Evolutionary conservation across 2,329 filamentous ascomycete species (phyloP).

Genomic region (Penicillium rolfsii): DNA sequence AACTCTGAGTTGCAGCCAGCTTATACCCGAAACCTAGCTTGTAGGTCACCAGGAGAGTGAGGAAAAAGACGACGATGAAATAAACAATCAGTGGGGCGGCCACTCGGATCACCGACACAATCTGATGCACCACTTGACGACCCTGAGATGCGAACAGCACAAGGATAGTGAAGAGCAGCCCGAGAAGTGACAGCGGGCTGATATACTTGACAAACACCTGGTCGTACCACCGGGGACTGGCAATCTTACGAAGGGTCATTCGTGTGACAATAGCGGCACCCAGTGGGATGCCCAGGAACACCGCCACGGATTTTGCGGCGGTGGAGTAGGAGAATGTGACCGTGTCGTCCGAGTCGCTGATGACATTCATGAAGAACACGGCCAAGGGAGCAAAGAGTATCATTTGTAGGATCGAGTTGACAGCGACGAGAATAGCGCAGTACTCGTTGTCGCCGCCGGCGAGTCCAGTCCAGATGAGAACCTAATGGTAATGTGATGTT

Average conservation of each 20-base stretch:
- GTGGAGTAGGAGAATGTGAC: conserved; percentile 62
- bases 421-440: conserved; percentile 76
- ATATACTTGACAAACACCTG: conserved; percentile 58
- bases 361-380: conserved; percentile 70
- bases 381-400: conserved; percentile 71
- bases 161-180: conserved; percentile 82
- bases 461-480: conserved; percentile 75
- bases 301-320: conserved; percentile 78
- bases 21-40: conserved; percentile 72
- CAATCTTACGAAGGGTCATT: conserved; percentile 59
- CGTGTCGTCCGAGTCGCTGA: conserved; percentile 54
- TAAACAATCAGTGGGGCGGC: conserved; percentile 81
- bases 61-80: conserved; percentile 73
- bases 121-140: conserved; percentile 74
- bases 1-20: conserved; percentile 74
- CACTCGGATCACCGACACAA: conserved; percentile 79
- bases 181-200: conserved; percentile 76
- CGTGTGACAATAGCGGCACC: conserved; percentile 76
- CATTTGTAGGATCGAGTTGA: conserved; percentile 76
- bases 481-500: conserved; percentile 35
- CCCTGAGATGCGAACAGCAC: conserved; percentile 85
- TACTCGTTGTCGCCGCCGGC: conserved; percentile 80
- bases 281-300: conserved; percentile 83
- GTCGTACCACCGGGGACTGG: conserved; percentile 65
- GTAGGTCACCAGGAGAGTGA: conserved; percentile 64